A percentile compares a stretch with the other conserved stretches of the same genome.
Conservation (phyloP, 768 basidiomycete species). For the Boletales sp. region DNA sequence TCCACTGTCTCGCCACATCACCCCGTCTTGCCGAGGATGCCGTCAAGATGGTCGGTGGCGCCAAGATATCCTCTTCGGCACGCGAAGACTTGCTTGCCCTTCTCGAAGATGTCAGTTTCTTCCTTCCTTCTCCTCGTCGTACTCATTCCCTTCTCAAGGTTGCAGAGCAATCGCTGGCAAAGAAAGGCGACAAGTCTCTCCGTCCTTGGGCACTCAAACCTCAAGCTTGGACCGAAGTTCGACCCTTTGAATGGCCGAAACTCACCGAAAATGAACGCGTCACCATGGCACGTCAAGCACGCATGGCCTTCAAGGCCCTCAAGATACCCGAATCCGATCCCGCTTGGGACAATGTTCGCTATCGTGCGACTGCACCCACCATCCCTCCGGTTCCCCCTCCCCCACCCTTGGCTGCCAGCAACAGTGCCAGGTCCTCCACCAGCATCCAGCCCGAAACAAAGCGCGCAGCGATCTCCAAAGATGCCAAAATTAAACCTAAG, state of each 20-base stretch:
- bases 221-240: conserved; percentile 62
- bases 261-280: conserved; percentile 47
- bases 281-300: conserved; percentile 50
- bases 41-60: conserved; percentile 43
- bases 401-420: conserved; percentile 16
- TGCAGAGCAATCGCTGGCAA: conserved; percentile 41
- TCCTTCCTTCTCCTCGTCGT: neutral
- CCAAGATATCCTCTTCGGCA: conserved; percentile 30
- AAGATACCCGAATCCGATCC: conserved; percentile 59
- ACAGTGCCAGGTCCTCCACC: conserved; percentile 19
- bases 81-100: conserved; percentile 45
- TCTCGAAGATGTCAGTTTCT: conserved; percentile 46
- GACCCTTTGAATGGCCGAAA: conserved; percentile 59
- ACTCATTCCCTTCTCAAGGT: conserved; percentile 35
- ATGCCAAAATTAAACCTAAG: conserved; percentile 40
- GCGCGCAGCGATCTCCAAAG: conserved; percentile 43
- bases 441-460: conserved; percentile 36
- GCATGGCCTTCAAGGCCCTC: conserved; percentile 44
- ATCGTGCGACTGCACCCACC: conserved; percentile 20
- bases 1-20: conserved; percentile 50
- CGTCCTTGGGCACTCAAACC: conserved; percentile 53
- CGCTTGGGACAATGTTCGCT: conserved; percentile 55
- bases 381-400: conserved; percentile 14
- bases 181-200: conserved; percentile 35
- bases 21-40: conserved; percentile 40